Base-by-base conservation (phyloP, 176 grass and related monocot species). In the Ensete glaucum region DNA sequence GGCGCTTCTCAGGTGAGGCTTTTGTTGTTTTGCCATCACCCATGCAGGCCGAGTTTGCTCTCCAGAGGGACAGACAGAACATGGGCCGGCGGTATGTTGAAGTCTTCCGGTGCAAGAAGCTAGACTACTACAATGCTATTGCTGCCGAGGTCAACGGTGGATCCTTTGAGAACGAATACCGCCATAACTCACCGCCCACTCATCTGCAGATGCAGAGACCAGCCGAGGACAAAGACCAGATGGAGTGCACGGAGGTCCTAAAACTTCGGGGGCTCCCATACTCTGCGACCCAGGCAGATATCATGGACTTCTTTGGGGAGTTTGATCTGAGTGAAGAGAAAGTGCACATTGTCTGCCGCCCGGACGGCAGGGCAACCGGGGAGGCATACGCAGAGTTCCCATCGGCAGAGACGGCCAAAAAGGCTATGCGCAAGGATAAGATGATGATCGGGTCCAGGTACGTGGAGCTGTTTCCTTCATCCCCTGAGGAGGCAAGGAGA, bases 31-130 rank as follows among this genome's bases (percentile, higher is more conserved):
- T 97, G 49, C 79, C 85, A 0, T 80, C 85, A 9, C 62, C 76
- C 22, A 87, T 92, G 87, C 87, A 92, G 54, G 81, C 89, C 1
- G 90, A 90, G 23, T 84, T 97, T 74, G 94, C 94, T 0, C 90
- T 97, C 71, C 90, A 93, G 60, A 82, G 85, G 52, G 87, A 97
- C 69, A 77, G 84, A 74, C 94, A 93, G 79, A 90, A 86, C 85
- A 97, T 97, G 88, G 94, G 94, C 4, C 86, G 88, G 73, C 83
- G 94, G 23, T 97, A 97, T 9, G 84, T 97, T 27, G 90, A 97
- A 86, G 90, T 97, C 26, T 97, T 97, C 67, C 81, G 80, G 59
- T 97, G 94, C 84, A 97, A 93, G 84, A 97, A 97, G 72, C 90
- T 88, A 25, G 94, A 97, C 3, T 97, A 97, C 59, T 97, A 97